Conservation (phyloP, 495 filamentous ascomycete genomes). For the Annulohypoxylon maeteangense region DNA sequence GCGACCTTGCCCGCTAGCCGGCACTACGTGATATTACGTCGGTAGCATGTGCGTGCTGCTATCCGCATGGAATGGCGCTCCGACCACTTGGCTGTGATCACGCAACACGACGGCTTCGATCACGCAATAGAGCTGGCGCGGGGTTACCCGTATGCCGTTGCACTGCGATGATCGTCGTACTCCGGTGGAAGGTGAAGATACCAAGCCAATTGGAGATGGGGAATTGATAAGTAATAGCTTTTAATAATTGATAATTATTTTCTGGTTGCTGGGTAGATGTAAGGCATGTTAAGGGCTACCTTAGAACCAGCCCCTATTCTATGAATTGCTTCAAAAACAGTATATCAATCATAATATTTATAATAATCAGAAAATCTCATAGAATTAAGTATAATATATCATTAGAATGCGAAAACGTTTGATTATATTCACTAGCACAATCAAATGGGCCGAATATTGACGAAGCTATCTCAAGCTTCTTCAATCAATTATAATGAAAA, state of each 20-base stretch:
- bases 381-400: too few relatives aligned
- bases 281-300: background rate
- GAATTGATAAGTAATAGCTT: background rate
- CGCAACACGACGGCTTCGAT: slow-evolving; percentile 29
- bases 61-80: slow-evolving; percentile 9
- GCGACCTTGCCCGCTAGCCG: slow-evolving; percentile 7
- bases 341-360: too few relatives aligned
- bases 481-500: background rate
- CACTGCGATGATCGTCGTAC: slow-evolving; percentile 7
- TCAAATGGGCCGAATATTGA: background rate
- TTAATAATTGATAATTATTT: background rate
- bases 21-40: slow-evolving; percentile 7
- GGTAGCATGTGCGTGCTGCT: background rate
- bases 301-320: background rate
- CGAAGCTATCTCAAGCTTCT: too few relatives aligned
- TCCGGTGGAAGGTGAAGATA: slow-evolving; percentile 17
- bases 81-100: slow-evolving; percentile 25
- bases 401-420: background rate
- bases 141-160: slow-evolving; percentile 19
- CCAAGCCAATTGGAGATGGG: slow-evolving; percentile 11
- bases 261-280: background rate
- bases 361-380: too few relatives aligned
- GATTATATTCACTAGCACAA: background rate
- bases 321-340: too few relatives aligned
- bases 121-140: slow-evolving; percentile 36